Percentiles rank a stretch among this genome's conserved stretches.
Evolutionary conservation across 2,329 filamentous ascomycete species (phyloP).

Genomic region (Ascochyta pisi): DNA sequence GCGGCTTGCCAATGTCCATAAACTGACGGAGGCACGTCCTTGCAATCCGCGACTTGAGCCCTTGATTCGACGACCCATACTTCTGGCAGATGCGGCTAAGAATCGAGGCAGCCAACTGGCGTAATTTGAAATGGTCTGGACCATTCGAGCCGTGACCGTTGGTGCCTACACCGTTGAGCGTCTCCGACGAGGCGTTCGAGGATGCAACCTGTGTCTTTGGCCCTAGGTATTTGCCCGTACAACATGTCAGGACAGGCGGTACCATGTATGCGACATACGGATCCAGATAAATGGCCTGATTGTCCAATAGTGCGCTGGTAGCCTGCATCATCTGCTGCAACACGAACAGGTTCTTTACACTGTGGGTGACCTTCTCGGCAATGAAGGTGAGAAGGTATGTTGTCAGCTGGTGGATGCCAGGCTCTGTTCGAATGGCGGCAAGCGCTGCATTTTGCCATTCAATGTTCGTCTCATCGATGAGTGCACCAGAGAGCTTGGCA

Average conservation of each 20-base stretch:
- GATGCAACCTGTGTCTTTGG: constrained; percentile 59
- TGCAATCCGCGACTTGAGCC: constrained; percentile 85
- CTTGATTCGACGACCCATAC: constrained; percentile 80
- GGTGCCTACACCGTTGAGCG: constrained; percentile 41
- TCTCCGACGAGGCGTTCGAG: constrained; percentile 58
- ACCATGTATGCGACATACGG: constrained; percentile 75
- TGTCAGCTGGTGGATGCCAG: constrained; percentile 91
- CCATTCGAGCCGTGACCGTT: constrained; percentile 31
- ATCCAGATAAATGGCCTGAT: constrained; percentile 77
- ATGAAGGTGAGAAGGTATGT: constrained; percentile 98
- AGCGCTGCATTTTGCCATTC: constrained; percentile 86
- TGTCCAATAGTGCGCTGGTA: constrained; percentile 81
- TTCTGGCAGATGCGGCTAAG: constrained; percentile 80
- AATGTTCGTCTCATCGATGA: constrained; percentile 87
- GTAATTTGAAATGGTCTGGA: constrained; percentile 74
- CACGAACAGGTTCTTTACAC: constrained; percentile 86
- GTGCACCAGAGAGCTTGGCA: constrained; percentile 87
- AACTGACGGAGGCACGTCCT: constrained; percentile 94
- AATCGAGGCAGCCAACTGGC: constrained; percentile 83
- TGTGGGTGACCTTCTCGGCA: constrained; percentile 93
- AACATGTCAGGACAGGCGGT: constrained; percentile 87
- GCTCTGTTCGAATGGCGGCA: constrained; percentile 84
- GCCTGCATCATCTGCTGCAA: constrained; percentile 93
- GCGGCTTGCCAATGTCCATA: constrained; percentile 82
- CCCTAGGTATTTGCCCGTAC: constrained; percentile 83